Evolutionary conservation across 2,329 filamentous ascomycete species (phyloP).

Genomic region (Apiospora marii): DNA sequence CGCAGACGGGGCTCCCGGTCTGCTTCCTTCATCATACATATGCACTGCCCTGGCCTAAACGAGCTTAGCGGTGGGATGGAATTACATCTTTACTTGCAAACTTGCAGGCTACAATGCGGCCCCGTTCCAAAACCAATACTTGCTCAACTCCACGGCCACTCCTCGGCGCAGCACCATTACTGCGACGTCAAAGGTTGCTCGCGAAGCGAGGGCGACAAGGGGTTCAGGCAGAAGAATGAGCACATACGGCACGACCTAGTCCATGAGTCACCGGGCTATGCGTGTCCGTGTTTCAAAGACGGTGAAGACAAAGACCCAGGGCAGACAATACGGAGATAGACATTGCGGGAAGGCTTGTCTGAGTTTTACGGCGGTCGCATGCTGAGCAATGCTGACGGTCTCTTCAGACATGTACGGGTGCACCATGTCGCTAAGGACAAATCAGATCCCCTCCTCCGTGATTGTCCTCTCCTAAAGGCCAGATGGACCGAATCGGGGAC

Average conservation of each 20-base stretch:
- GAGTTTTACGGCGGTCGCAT: too few species aligned
- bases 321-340: too few species aligned
- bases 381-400: too few species aligned
- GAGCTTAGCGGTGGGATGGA: too few species aligned
- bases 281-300: conserved; percentile 95
- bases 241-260: conserved; percentile 84
- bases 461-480: background rate
- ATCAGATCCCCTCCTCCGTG: too few species aligned
- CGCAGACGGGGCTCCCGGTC: too few species aligned
- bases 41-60: too few species aligned
- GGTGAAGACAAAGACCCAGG: conserved; percentile 89
- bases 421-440: too few species aligned
- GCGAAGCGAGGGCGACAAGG: conserved; percentile 69
- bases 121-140: conserved; percentile 79
- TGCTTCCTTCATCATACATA: too few species aligned
- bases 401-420: too few species aligned
- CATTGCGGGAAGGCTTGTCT: too few species aligned
- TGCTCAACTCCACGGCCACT: conserved; percentile 81
- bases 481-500: too few species aligned
- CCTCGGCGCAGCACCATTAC: conserved; percentile 69
- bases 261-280: conserved; percentile 91
- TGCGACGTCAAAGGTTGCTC: conserved; percentile 69
- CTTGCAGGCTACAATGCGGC: conserved; percentile 70
- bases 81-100: conserved; percentile 62
- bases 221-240: conserved; percentile 77